Evolutionary conservation across 805 yeast genomes (phyloP).

Genomic region (Yamadazyma scolyti): DNA sequence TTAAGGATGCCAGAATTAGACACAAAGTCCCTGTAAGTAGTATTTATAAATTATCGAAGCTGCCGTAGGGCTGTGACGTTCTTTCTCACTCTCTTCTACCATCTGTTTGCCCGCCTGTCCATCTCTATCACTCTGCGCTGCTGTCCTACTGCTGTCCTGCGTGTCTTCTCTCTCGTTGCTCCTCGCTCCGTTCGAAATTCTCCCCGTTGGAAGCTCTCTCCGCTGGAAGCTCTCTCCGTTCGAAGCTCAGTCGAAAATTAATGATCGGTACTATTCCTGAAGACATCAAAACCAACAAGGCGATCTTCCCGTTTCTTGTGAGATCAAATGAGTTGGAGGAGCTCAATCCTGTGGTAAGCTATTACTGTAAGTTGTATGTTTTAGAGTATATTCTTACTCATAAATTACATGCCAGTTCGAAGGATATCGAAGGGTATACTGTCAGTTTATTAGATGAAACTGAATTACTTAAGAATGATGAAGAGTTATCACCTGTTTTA

Average conservation of each 20-base stretch:
- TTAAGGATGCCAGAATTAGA: constrained; percentile 74
- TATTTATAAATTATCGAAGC: not conserved
- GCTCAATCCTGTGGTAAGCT: constrained; percentile 66
- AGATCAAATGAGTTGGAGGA: constrained; percentile 56
- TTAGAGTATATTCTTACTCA: constrained; percentile 65
- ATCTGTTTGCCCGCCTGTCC: too few relatives aligned
- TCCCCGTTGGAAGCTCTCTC: too few relatives aligned
- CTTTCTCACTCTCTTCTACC: constrained; percentile 1
- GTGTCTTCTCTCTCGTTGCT: too few relatives aligned
- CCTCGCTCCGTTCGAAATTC: too few relatives aligned
- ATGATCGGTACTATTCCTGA: constrained; percentile 20
- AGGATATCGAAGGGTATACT: constrained; percentile 58
- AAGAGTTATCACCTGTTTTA: constrained; percentile 45
- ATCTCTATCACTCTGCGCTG: too few relatives aligned
- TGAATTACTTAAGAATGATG: constrained; percentile 54
- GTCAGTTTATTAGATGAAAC: constrained; percentile 63
- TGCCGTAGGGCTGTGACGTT: not conserved
- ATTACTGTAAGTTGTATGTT: constrained; percentile 66
- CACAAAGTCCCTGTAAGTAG: not conserved
- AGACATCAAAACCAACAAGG: constrained; percentile 22
- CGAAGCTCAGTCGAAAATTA: too few relatives aligned
- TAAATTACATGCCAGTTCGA: constrained; percentile 54
- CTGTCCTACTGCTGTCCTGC: too few relatives aligned
- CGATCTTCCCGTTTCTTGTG: constrained; percentile 44
- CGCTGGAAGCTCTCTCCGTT: too few relatives aligned